phyloP scores from a whole-genome alignment of 2,329 filamentous ascomycete species.

The Zymoseptoria tritici region DNA sequence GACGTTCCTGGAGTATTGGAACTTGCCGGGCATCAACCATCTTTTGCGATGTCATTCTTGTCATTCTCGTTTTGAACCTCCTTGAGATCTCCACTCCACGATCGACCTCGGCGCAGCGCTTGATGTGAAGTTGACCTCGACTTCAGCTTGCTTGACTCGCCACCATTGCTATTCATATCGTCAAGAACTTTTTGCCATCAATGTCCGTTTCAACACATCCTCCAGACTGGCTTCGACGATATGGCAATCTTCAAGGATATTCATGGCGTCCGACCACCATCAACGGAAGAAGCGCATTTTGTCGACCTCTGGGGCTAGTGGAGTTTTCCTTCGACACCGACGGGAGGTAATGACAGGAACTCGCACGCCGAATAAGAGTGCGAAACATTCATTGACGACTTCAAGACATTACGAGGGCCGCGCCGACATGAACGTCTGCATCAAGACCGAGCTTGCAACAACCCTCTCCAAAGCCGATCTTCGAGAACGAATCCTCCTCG shows the following conservation, averaged over 20 bases:
- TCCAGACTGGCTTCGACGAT: conserved; percentile 34
- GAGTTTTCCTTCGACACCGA: conserved; percentile 41
- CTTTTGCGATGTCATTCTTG: not conserved
- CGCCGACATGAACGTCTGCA: conserved; percentile 38
- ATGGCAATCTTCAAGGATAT: conserved; percentile 32
- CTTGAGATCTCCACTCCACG: not conserved
- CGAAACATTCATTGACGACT: not conserved
- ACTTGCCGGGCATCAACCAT: not conserved
- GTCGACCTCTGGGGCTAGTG: conserved; percentile 36
- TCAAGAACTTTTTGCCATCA: not conserved
- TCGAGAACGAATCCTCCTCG: conserved; percentile 30
- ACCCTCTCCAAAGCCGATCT: conserved; percentile 26
- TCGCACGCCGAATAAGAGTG: not conserved
- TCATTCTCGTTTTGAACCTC: not conserved
- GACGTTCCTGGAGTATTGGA: not conserved
- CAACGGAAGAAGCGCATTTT: conserved; percentile 22
- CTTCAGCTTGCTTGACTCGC: not conserved
- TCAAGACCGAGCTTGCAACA: conserved; percentile 30
- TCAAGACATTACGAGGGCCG: conserved; percentile 35
- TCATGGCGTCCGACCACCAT: conserved; percentile 27
- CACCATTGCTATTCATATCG: not conserved
- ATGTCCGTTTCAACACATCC: not conserved
- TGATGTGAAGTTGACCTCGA: not conserved
- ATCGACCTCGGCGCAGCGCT: not conserved
- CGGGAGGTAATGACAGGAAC: conserved; percentile 19